A percentile compares a stretch with the other conserved stretches of the same genome.
Evolutionary conservation across 2,329 filamentous ascomycete genomes (phyloP).

Genomic region (Ophiostoma quercus): DNA sequence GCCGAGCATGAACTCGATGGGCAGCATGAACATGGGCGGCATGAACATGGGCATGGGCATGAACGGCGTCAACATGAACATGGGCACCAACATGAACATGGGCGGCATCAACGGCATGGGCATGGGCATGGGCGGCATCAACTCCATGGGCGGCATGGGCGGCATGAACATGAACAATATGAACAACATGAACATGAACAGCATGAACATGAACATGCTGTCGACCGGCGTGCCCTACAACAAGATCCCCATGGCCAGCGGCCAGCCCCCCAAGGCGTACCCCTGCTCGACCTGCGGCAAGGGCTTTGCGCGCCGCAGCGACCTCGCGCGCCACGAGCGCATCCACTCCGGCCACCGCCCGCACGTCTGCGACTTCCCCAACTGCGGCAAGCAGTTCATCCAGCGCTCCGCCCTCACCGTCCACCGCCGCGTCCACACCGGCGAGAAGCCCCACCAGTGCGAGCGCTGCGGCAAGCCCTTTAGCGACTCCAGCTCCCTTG

Average conservation of each 20-base stretch:
- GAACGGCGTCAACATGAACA: neutral
- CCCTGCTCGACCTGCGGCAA: slow-evolving; percentile 87
- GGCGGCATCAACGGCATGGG: neutral
- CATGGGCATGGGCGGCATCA: neutral
- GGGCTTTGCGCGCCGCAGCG: slow-evolving; percentile 86
- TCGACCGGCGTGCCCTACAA: slow-evolving; percentile 30
- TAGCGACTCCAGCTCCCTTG: slow-evolving; percentile 90
- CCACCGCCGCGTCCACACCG: slow-evolving; percentile 90
- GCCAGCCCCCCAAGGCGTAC: slow-evolving; percentile 57
- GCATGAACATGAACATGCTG: slow-evolving; percentile 7
- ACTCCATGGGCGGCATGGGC: neutral
- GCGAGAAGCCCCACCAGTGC: slow-evolving; percentile 97
- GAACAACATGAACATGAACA: neutral
- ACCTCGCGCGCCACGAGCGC: slow-evolving; percentile 89
- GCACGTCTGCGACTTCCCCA: slow-evolving; percentile 83
- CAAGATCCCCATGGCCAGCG: slow-evolving; percentile 26
- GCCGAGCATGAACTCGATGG: slow-evolving; percentile 30
- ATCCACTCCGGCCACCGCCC: slow-evolving; percentile 90
- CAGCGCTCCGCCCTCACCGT: slow-evolving; percentile 94
- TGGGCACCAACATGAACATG: neutral
- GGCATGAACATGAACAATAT: neutral
- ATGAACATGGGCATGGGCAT: neutral
- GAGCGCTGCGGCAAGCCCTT: slow-evolving; percentile 97
- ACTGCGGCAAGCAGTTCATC: slow-evolving; percentile 94
- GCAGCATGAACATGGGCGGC: slow-evolving; percentile 1